These are phyloP conservation scores for Trichocladium antarcticum DNA, from an alignment of 495 filamentous ascomycete species.

Conservation along the genomic window DNA sequence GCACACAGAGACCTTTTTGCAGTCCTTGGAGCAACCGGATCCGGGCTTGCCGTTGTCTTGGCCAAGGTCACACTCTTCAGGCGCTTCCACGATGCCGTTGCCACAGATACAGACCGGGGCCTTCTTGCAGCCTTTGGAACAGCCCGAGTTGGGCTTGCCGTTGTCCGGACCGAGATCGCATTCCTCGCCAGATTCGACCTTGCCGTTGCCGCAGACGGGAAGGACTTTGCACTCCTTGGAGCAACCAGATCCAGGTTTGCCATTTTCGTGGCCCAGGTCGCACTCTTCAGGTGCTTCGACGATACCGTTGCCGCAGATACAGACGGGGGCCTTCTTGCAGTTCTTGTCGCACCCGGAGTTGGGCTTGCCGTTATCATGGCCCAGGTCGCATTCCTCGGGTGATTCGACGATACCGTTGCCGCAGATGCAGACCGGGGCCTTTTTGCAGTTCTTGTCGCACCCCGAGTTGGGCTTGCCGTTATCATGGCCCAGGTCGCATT, in stretches of 20 bases:
- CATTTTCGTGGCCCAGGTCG: slow-evolving; percentile 4
- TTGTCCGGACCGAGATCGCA: slow-evolving; percentile 3
- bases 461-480: not conserved
- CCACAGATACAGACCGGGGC: slow-evolving; percentile 5
- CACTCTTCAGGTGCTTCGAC: slow-evolving; percentile 8
- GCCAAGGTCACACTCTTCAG: slow-evolving; percentile 7
- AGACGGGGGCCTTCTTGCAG: slow-evolving; percentile 1
- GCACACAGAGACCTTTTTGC: slow-evolving; percentile 11
- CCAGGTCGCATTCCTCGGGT: slow-evolving; percentile 10
- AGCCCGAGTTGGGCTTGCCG: not conserved
- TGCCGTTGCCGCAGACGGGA: slow-evolving; percentile 4
- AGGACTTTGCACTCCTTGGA: slow-evolving; percentile 6
- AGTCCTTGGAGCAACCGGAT: slow-evolving; percentile 4
- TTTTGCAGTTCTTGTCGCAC: slow-evolving; percentile 5
- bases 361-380: slow-evolving; percentile 8
- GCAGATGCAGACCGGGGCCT: not conserved
- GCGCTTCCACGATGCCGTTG: slow-evolving; percentile 1
- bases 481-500: slow-evolving; percentile 8
- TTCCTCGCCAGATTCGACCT: slow-evolving; percentile 6
- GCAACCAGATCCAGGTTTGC: slow-evolving; percentile 3
- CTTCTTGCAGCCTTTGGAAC: slow-evolving; percentile 1
- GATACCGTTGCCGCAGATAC: slow-evolving; percentile 12
- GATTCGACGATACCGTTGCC: slow-evolving; percentile 6
- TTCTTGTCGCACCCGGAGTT: slow-evolving; percentile 5
- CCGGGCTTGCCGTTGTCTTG: slow-evolving; percentile 3